Conservation (phyloP, 768 basidiomycete genomes). For the Mycena venus region DNA sequence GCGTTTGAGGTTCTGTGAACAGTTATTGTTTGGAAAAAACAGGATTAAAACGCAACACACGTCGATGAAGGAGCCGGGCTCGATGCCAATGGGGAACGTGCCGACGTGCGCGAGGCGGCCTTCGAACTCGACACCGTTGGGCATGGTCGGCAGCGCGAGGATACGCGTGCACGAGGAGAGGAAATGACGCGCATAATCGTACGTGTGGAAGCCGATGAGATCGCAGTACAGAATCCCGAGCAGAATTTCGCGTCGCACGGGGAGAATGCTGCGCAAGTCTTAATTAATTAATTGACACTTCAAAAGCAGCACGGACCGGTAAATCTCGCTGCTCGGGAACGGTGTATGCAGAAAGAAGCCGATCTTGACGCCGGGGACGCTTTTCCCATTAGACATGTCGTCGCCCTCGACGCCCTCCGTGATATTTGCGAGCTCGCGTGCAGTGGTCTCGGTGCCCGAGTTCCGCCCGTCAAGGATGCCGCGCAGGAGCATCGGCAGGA, state of each 20-base stretch:
- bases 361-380: conserved; percentile 85
- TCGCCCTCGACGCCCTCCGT: conserved; percentile 78
- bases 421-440: conserved; percentile 74
- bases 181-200: conserved; percentile 99
- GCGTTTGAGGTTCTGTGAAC: conserved; percentile 78
- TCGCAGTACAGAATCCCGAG: conserved; percentile 96
- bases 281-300: neutral
- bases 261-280: conserved; percentile 80
- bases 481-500: conserved; percentile 95
- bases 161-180: conserved; percentile 98
- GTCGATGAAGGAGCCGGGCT: conserved; percentile 91
- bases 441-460: conserved; percentile 67
- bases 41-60: conserved; percentile 51
- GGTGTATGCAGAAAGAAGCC: conserved; percentile 99
- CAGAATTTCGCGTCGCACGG: conserved; percentile 97
- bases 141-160: conserved; percentile 94
- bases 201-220: conserved; percentile 99
- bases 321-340: conserved; percentile 98
- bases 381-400: conserved; percentile 51
- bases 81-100: conserved; percentile 99
- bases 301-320: conserved; percentile 71
- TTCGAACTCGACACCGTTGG: conserved; percentile 97
- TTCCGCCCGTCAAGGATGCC: conserved; percentile 83
- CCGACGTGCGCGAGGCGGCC: conserved; percentile 97
- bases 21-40: neutral